Evolutionary conservation across 2,329 filamentous ascomycete species (phyloP).

Genomic region (Xylaria sp.): DNA sequence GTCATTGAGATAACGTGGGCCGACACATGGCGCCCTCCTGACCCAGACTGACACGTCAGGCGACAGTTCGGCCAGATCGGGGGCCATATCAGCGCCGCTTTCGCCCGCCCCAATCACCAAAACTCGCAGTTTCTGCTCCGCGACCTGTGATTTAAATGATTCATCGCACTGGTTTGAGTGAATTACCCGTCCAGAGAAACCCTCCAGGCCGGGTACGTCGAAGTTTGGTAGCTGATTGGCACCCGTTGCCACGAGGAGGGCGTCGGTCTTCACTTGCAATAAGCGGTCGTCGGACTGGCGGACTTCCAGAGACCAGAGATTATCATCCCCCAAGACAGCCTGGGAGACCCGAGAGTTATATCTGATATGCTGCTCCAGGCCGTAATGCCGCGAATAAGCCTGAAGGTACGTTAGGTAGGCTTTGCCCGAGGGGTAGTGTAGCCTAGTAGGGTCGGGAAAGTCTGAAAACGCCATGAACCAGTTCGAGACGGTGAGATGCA

Average conservation of each 20-base stretch:
- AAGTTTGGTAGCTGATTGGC: background rate
- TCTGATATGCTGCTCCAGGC: background rate
- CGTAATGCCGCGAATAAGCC: background rate
- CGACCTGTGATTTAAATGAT: background rate
- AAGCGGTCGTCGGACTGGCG: background rate
- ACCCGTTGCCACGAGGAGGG: background rate
- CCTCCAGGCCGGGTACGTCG: background rate
- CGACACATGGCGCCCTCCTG: background rate
- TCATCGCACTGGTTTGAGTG: background rate
- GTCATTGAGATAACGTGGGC: background rate
- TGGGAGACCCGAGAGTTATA: background rate
- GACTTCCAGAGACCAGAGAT: background rate
- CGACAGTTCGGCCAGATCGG: background rate
- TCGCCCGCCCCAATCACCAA: background rate
- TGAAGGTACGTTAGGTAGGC: background rate
- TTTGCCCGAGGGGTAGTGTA: background rate
- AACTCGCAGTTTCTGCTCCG: background rate
- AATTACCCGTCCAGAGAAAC: background rate
- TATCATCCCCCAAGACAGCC: background rate
- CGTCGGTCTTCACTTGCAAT: background rate
- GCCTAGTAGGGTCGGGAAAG: background rate
- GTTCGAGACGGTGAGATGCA: background rate
- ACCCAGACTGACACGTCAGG: background rate
- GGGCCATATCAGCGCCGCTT: background rate
- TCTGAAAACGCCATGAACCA: background rate